Percentiles rank a stretch among this genome's conserved stretches.
These are phyloP conservation scores for Stentor coeruleus DNA, from an alignment of 73 alveolate genomes.

Conservation along the genomic window DNA sequence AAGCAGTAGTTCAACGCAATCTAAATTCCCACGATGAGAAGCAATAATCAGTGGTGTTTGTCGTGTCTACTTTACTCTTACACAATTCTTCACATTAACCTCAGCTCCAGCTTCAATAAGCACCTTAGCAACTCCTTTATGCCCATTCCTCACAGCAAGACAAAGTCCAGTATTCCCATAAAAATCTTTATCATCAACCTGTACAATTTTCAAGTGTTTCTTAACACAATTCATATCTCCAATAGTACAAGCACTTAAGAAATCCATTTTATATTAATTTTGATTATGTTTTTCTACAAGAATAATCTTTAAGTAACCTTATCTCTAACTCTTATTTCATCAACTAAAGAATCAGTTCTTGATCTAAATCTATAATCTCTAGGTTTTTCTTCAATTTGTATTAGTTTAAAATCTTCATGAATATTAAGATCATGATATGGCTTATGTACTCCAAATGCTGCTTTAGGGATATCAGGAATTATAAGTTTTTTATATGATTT, in stretches of 20 bases:
- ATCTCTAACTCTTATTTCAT: not conserved
- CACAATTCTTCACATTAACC: constrained; percentile 9
- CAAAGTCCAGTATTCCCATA: constrained; percentile 14
- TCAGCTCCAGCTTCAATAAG: constrained; percentile 5
- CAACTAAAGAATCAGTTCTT: not conserved
- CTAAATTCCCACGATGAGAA: not conserved
- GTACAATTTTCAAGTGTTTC: not conserved
- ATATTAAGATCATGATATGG: not conserved
- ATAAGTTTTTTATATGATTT: too few species aligned
- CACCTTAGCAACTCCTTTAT: not conserved
- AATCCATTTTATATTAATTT: not conserved
- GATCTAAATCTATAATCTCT: not conserved
- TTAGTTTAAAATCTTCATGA: not conserved
- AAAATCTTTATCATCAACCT: constrained; percentile 3
- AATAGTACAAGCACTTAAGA: not conserved
- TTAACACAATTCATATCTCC: not conserved
- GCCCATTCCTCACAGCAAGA: constrained; percentile 26
- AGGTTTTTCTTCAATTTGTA: not conserved
- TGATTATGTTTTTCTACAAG: too few species aligned
- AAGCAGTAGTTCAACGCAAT: constrained; percentile 11
- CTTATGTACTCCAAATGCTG: not conserved
- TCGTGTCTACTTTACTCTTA: constrained; percentile 1
- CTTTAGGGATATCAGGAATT: not conserved
- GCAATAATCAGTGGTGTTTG: not conserved
- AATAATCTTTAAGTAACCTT: not conserved